Base-by-base conservation (phyloP, 192 early-diverging fungal genomes). In the Backusella westeae region DNA sequence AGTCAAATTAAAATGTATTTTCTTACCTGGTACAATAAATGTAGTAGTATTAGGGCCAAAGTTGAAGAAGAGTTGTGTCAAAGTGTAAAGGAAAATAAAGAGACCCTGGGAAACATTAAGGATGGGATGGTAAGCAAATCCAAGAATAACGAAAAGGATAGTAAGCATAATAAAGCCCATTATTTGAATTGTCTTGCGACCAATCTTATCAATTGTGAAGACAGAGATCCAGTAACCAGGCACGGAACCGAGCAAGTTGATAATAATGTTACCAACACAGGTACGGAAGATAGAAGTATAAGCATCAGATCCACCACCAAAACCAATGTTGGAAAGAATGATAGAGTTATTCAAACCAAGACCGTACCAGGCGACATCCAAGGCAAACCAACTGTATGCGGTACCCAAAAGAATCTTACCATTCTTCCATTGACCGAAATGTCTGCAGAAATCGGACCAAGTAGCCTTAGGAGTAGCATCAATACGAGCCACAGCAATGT, bases 151-250 rank as follows among this genome's bases (percentile, higher is more conserved):
- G 75, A 96, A 95, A 75, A 95, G 81, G 23, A 96, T 81, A 21
- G 91, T 90, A 44, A 97, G 80, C 72, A 92, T 84, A 17, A 46
- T 87, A 80, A 98, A 99, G 70, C 97, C 97, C 81, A 93, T 86
- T 76, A 95, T 90, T 80, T 97, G 96, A 73, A 99, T 99, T 32
- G 80, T 84, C 81, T 95, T 96, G 80, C 98, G 94, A 75, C 98
- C 98, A 41, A 94, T 75, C 72, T 82, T 83, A 72, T 99, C 98
- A 38, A 99, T 93, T 23, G 91, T 84, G 71, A 93, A 93, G 72
- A 99, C 96, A 4, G 94, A 85, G 79, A 99, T 87, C 94, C 94
- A 97, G 91, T 98, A 99, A 66, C 98, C 98, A 42, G 98, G 98
- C 15, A 99, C 89, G 36, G 91, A 91, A 56, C 94, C 94, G 21